phyloP scores from a whole-genome alignment of 805 yeast genomes.

The Suhomyces xylopsoci region DNA sequence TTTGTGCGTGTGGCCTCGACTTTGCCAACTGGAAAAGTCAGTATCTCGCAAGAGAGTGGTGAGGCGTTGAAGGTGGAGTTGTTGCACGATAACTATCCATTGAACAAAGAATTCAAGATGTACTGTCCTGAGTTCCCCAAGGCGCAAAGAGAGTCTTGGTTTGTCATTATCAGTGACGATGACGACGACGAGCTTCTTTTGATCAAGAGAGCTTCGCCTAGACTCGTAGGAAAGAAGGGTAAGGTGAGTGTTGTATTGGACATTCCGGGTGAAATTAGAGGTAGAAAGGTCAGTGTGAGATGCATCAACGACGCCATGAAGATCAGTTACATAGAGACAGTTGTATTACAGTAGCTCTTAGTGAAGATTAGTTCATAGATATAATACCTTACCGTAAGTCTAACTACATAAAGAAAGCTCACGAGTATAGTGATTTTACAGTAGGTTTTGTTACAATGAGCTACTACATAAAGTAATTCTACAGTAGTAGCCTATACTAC shows the following conservation, averaged over 20 bases:
- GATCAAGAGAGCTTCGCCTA: constrained; percentile 76
- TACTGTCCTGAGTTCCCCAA: constrained; percentile 84
- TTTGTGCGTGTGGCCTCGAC: constrained; percentile 53
- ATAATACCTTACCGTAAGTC: background rate
- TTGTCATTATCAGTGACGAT: constrained; percentile 57
- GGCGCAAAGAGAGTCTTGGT: constrained; percentile 92
- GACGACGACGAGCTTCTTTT: constrained; percentile 53
- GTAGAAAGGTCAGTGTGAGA: constrained; percentile 44
- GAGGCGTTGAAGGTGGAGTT: constrained; percentile 44
- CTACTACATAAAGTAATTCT: no score
- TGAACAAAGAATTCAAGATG: constrained; percentile 60
- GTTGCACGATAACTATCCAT: constrained; percentile 50
- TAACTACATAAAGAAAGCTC: no score
- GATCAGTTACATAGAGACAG: constrained; percentile 36
- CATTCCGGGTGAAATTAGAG: constrained; percentile 48
- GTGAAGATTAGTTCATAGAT: background rate
- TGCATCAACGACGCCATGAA: constrained; percentile 68
- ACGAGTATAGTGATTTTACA: no score
- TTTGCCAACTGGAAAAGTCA: constrained; percentile 59
- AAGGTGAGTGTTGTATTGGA: constrained; percentile 43
- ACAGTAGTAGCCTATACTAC: no score
- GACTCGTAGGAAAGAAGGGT: constrained; percentile 34
- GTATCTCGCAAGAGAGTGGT: constrained; percentile 33
- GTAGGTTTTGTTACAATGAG: no score
- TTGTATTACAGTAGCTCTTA: background rate